Conservation (phyloP, 176 grass and related monocot species). For the Paspalum notatum region DNA sequence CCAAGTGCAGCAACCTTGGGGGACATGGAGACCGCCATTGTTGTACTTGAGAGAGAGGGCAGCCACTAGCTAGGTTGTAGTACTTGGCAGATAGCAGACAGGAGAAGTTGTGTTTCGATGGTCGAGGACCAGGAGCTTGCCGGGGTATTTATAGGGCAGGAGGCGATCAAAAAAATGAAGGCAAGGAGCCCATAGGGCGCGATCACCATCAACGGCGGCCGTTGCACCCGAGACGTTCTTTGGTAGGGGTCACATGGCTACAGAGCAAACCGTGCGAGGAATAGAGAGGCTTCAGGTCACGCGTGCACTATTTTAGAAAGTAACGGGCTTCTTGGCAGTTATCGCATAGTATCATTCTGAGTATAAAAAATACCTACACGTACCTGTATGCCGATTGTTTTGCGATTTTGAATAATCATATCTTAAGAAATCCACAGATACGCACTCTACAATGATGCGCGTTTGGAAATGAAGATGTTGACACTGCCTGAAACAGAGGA, state of each 20-base stretch:
- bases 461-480: not conserved
- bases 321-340: constrained; percentile 19
- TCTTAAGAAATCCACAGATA: not conserved
- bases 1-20: constrained; percentile 8
- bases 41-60: not conserved
- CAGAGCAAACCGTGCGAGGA: constrained; percentile 43
- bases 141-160: constrained; percentile 48
- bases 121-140: constrained; percentile 18
- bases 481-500: not conserved
- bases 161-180: not conserved
- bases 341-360: not conserved
- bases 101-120: constrained; percentile 38
- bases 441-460: not conserved
- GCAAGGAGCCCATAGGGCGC: not conserved
- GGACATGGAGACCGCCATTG: not conserved
- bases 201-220: constrained; percentile 47
- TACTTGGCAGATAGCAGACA: constrained; percentile 8
- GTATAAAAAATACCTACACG: not conserved
- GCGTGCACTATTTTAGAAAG: constrained; percentile 18
- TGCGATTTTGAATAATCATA: not conserved
- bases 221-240: constrained; percentile 51
- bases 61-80: not conserved
- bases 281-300: constrained; percentile 16
- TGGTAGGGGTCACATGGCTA: constrained; percentile 56
- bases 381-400: not conserved